Evolutionary conservation across 2,329 filamentous ascomycete genomes (phyloP).

Genomic region (Basipetospora chlamydospora): DNA sequence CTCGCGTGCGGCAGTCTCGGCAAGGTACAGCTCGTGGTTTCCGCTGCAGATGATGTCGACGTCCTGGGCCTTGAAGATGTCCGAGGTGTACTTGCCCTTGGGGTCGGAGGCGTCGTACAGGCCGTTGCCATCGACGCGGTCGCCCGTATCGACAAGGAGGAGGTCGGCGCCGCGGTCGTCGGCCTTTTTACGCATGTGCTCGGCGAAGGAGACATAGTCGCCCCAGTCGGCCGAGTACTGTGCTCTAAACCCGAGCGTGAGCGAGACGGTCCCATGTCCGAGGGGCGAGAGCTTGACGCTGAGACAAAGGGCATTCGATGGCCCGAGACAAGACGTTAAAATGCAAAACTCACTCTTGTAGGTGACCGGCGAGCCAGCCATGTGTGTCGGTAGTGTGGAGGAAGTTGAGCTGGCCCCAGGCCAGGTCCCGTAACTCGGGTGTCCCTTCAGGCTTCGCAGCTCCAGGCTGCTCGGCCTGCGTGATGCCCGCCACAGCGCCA

Average conservation of each 20-base stretch:
- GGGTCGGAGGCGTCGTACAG: conserved; percentile 82
- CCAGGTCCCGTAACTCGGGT: conserved; percentile 71
- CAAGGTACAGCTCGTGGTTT: conserved; percentile 89
- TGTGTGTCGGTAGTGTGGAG: conserved; percentile 95
- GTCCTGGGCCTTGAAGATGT: conserved; percentile 69
- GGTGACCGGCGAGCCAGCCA: conserved; percentile 87
- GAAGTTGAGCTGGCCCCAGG: conserved; percentile 93
- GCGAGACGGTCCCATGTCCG: too few relatives aligned
- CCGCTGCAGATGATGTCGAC: conserved; percentile 78
- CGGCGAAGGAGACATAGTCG: conserved; percentile 87
- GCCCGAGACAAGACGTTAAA: too few relatives aligned
- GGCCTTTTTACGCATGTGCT: conserved; percentile 65
- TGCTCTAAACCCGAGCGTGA: too few relatives aligned
- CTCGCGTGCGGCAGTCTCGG: conserved; percentile 63
- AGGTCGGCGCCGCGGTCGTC: conserved; percentile 70
- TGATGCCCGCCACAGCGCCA: conserved; percentile 11
- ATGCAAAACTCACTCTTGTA: conserved; percentile 59
- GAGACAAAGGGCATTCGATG: background rate
- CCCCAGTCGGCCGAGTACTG: conserved; percentile 97
- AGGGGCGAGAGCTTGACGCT: background rate
- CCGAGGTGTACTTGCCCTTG: conserved; percentile 77
- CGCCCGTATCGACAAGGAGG: conserved; percentile 88
- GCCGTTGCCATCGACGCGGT: conserved; percentile 86
- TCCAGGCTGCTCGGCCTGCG: conserved; percentile 53
- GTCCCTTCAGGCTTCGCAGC: conserved; percentile 62